Base-by-base conservation (phyloP, 2,329 filamentous ascomycete genomes). In the Daldinia sp. region DNA sequence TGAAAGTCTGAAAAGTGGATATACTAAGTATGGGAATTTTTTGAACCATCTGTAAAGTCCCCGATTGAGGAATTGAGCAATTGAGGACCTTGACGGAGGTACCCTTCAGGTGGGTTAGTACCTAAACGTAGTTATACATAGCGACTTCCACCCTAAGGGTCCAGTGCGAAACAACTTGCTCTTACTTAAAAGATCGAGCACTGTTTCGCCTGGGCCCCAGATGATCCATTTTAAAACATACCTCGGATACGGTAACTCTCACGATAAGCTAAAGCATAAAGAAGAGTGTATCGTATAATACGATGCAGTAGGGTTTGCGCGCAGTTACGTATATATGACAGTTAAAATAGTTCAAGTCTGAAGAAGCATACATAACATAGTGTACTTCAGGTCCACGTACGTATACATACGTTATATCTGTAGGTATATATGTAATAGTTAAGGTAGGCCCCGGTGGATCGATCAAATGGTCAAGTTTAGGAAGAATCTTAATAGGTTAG, bases 1-100 rank as follows among this genome's bases (percentile, higher is more conserved):
- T 66, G 64, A 70, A 72, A 69, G 64, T 70, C 65, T 72, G 67
- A 72, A 72, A 65, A 70, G 69, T 72, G 69, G 69, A 68, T 71
- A 51, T 68, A 66, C 42, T 59, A 62, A 50, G 57, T 55, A 68
- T 69, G 66, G 66, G 67, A 70, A 53, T 64, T 69, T 56, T 66
- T 54, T 33, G 3, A n/a, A 53, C 18, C 28, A 63, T 57, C 69
- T 73, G 66, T 64, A 70, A 65, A 62, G 18, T 63, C 67, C 67
- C 71, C 71, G 33, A 35, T 35, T 35, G 33, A 35, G 33, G 66
- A 23, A 23, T 23, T 23, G 20, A 23, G 20, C 20, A 23, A 63
- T 61, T 68, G 66, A 71, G 66, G 68, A 66, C 68, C 68, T 67
- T 68, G 70, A 68, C 68, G 68, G 68, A 66, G 58, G 60, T 63